Evolutionary conservation across 1,284 basidiomycete genomes (phyloP), one percentile per base, ranked within the genome.

Genomic region (Cronartium ribicola): DNA sequence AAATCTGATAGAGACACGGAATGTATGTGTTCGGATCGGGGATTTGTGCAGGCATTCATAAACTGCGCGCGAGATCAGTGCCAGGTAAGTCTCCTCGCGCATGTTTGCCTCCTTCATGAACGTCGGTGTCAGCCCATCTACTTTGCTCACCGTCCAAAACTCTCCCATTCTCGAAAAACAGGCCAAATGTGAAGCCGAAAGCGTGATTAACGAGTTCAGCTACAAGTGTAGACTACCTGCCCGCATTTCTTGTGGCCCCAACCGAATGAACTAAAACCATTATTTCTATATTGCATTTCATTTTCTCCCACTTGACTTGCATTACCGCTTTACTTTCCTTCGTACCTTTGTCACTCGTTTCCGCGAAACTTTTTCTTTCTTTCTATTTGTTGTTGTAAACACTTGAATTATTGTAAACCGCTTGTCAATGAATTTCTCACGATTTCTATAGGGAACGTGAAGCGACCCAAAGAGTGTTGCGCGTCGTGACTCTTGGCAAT

Each of bases 11-110:
- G 20, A 51, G 48, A 51, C 48, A 13, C 48, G 5, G 20, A 51
- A 4, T 51, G 48, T 51, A 5, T 51, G 4, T 51, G 48, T 51
- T 13, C 48, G 20, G 48, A 51, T 51, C 5, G 3, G 14, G 48
- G 48, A 51, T 51, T 51, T 51, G 48, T 51, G 20, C 48, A 51
- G 20, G 48, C 48, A 13, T 51, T 51, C 48, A 51, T 51, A 13
- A 51, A 51, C 48, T 51, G 48, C 20, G 48, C 48, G 48, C 48
- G 48, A 17, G 48, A 51, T 51, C 48, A 51, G 5, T 51, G 48
- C 20, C 48, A 51, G 20, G 48, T 51, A 51, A 51, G 48, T 51
- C 14, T 17, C 14, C 14, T 11, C 48, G 14, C 14, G 5, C 44
- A 46, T 46, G 8, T 46, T 17, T 3, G 10, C 14, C 14, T 17